phyloP scores from a whole-genome alignment of 2,329 filamentous ascomycete genomes.

The Fusarium secorum region DNA sequence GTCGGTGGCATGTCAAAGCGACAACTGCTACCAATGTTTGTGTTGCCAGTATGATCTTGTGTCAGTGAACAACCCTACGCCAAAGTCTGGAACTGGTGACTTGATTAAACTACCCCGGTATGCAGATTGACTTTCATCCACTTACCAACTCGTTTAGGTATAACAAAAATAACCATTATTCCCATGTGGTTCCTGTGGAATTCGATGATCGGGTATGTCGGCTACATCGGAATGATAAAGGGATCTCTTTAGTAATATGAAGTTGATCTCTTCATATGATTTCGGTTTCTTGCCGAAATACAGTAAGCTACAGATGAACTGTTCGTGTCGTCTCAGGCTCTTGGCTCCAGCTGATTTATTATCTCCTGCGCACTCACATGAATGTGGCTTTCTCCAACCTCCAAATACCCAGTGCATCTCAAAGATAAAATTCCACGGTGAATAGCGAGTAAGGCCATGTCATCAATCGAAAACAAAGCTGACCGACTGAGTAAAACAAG shows the following conservation, averaged over 20 bases:
- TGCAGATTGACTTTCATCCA: neutral
- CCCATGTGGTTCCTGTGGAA: neutral
- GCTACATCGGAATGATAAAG: conserved; percentile 7
- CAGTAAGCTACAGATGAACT: neutral
- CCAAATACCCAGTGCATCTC: neutral
- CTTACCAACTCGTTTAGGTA: neutral
- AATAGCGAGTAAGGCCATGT: neutral
- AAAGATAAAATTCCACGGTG: neutral
- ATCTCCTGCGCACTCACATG: neutral
- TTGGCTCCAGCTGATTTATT: neutral
- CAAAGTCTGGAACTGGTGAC: neutral
- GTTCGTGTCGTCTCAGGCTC: neutral
- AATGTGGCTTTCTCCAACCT: neutral
- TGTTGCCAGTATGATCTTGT: neutral
- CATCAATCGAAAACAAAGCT: neutral
- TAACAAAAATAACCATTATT: neutral
- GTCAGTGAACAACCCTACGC: neutral
- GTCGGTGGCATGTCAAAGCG: neutral
- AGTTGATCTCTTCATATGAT: neutral
- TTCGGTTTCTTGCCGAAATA: conserved; percentile 5
- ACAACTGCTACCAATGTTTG: neutral
- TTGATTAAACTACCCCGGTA: neutral
- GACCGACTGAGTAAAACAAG: neutral
- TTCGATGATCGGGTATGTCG: conserved; percentile 6
- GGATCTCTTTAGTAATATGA: neutral